Evolutionary conservation across 371 early-diverging fungal species (phyloP).

Genomic region (Mortierella sp.): DNA sequence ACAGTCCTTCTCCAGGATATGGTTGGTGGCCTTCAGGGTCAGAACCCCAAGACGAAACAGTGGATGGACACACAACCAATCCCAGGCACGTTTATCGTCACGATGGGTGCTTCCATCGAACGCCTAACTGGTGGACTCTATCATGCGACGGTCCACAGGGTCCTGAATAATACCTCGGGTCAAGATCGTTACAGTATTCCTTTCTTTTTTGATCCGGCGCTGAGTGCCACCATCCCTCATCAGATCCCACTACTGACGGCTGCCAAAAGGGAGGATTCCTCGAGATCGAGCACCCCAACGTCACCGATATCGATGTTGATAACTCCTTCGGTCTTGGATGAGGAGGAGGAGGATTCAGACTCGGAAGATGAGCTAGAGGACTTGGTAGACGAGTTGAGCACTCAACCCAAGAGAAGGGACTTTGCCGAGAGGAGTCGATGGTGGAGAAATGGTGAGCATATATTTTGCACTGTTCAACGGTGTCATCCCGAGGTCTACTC

Average conservation of each 20-base stretch:
- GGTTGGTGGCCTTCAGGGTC: constrained; percentile 75
- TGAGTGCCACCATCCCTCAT: constrained; percentile 56
- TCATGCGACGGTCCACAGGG: constrained; percentile 72
- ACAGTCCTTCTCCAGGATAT: constrained; percentile 70
- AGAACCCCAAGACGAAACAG: constrained; percentile 61
- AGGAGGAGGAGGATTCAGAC: constrained; percentile 2
- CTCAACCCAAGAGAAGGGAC: constrained; percentile 29
- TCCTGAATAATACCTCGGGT: constrained; percentile 64
- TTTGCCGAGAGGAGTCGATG: not conserved
- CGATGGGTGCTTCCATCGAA: constrained; percentile 74
- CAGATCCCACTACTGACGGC: not conserved
- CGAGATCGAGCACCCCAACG: too few relatives aligned
- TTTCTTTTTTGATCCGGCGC: constrained; percentile 60
- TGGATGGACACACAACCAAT: constrained; percentile 73
- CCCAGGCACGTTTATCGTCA: constrained; percentile 72
- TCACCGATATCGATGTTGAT: not conserved
- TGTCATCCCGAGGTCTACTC: constrained; percentile 50
- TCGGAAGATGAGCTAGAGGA: constrained; percentile 19
- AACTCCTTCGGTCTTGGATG: not conserved
- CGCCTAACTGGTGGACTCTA: constrained; percentile 63
- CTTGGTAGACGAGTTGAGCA: constrained; percentile 32
- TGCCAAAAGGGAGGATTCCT: too few relatives aligned
- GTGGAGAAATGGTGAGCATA: constrained; percentile 48
- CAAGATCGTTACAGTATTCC: constrained; percentile 65
- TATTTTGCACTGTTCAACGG: constrained; percentile 43